phyloP scores from a whole-genome alignment of 805 yeast species.

The Schizosaccharomyces pombe region ASM294v3 CU329670.1:3224001-3224500 shows the following conservation, averaged over 20 bases:
- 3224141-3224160: background rate
- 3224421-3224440: slow-evolving; percentile 3
- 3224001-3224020: background rate
- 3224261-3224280: slow-evolving; percentile 36
- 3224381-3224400: slow-evolving; percentile 49
- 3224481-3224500: slow-evolving; percentile 5
- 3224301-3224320: background rate
- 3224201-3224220: slow-evolving; percentile 39
- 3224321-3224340: background rate
- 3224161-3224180: slow-evolving; percentile 58
- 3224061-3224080: background rate
- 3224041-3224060: background rate
- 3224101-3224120: background rate
- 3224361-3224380: slow-evolving; percentile 29
- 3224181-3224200: slow-evolving; percentile 40
- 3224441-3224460: background rate
- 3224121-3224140: background rate
- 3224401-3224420: slow-evolving; percentile 8
- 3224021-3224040: background rate
- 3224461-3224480: background rate
- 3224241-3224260: slow-evolving; percentile 8
- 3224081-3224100: background rate
- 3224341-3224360: slow-evolving; percentile 12
- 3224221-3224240: slow-evolving; percentile 21
- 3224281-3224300: slow-evolving; percentile 11